A percentile compares a stretch with the other conserved stretches of the same genome.
Conservation (phyloP, 768 basidiomycete species). For the Favolaschia claudopus region DNA sequence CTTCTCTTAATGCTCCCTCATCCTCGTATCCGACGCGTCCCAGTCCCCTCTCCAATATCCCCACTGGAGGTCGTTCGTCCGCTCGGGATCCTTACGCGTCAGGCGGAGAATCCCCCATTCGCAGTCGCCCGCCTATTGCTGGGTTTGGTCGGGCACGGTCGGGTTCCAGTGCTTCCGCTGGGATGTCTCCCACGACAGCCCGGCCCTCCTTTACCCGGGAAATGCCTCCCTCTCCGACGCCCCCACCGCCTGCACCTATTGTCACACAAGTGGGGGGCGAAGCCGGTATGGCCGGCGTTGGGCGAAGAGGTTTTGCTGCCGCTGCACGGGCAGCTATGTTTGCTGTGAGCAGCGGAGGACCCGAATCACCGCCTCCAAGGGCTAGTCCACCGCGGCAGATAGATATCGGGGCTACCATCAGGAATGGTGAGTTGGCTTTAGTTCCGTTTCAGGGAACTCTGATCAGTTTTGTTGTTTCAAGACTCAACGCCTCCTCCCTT, state of each 20-base stretch:
- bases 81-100: conserved; percentile 20
- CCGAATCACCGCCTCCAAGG: conserved; percentile 24
- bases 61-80: conserved; percentile 10
- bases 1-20: conserved; percentile 26
- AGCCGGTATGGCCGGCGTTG: conserved; percentile 92
- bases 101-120: conserved; percentile 30
- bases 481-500: conserved; percentile 23
- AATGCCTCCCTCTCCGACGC: conserved; percentile 22
- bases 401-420: conserved; percentile 51
- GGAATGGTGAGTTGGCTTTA: conserved; percentile 44
- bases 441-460: conserved; percentile 12
- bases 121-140: conserved; percentile 30
- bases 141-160: conserved; percentile 29
- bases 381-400: conserved; percentile 52
- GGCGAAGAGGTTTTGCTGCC: conserved; percentile 83
- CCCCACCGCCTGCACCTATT: conserved; percentile 42
- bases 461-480: conserved; percentile 28
- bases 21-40: conserved; percentile 41
- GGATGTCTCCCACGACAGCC: conserved; percentile 33
- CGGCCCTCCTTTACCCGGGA: conserved; percentile 28
- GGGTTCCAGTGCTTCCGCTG: conserved; percentile 32
- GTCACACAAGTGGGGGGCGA: conserved; percentile 79
- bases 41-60: conserved; percentile 41
- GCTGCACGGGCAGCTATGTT: conserved; percentile 70
- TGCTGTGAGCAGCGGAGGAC: conserved; percentile 21